Base-by-base conservation (phyloP, 139 green algal genomes). In the Penium margaritaceum region DNA sequence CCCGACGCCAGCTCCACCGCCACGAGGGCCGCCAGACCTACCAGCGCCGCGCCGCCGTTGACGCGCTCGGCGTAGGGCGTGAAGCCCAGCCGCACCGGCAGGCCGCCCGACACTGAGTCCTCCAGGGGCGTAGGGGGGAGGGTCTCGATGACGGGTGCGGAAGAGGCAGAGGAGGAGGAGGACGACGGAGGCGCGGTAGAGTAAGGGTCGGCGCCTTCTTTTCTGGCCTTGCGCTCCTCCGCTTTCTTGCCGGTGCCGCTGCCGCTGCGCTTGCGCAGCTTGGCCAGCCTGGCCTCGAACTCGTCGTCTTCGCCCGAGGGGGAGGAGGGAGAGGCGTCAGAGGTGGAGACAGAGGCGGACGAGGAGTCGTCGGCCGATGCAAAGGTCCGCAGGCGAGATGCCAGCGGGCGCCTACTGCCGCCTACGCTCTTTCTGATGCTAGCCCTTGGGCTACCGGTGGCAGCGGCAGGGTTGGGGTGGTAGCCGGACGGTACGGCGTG, bases 181-280 rank as follows among this genome's bases (percentile, higher is more conserved):
- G 29, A 4, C 55, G 33, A 7, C 7, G 44, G 63, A 15, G 63
- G 33, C 33, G 41, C 35, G 4, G 39, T 33, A 34, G 38, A 64
- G 19, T 74, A 37, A 19, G 33, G 12, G 29, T 21, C 36, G 21
- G 21, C 36, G 34, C 44, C 44, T 36, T 39, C 61, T 36, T 69
- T 69, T 36, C 61, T 69, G 17, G 41, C 41, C 27, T 74, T 74
- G 21, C 66, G 35, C 33, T 64, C 41, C n/a, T 74, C 66, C n/a
- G 66, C 66, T 63, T 74, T 74, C n/a, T 53, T 74, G 34, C 66
- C 66, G 9, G 66, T 74, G 5, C 66, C 66, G 41, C 66, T 74
- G 15, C 27, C 29, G 27, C 24, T 34, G 14, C 37, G 27, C 66
- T 39, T 27, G 38, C 44, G n/a, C 44, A 60, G 19, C 32, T 63